A percentile compares a stretch with the other conserved stretches of the same genome.
Conservation (phyloP, 768 basidiomycete species). For the Naematelia encephala region DNA sequence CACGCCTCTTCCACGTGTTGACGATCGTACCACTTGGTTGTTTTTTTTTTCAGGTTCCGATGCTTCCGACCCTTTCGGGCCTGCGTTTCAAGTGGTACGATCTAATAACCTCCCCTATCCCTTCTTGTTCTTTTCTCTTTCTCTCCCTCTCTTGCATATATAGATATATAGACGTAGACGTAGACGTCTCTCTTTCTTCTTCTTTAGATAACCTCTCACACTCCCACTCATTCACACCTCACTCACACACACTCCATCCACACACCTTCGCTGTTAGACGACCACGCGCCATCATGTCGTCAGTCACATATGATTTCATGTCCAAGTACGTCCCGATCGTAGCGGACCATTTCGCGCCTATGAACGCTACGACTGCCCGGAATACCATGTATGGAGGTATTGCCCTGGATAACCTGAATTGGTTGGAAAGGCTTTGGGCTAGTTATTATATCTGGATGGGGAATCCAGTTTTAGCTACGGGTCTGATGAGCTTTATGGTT, state of each 20-base stretch:
- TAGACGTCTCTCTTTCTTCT: background rate
- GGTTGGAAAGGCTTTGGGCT: constrained; percentile 70
- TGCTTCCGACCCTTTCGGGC: constrained; percentile 2
- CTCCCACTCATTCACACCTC: background rate
- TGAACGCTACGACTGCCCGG: constrained; percentile 85
- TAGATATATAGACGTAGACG: too few relatives aligned
- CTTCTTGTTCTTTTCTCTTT: constrained; percentile 1
- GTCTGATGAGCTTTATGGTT: constrained; percentile 82
- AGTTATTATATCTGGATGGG: constrained; percentile 78
- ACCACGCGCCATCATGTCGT: constrained; percentile 17
- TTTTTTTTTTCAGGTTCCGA: background rate
- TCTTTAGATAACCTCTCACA: background rate
- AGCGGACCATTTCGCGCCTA: constrained; percentile 51
- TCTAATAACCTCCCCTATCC: background rate
- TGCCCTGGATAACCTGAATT: constrained; percentile 39
- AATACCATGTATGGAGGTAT: constrained; percentile 57
- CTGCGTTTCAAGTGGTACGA: background rate
- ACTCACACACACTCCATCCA: background rate
- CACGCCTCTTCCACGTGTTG: background rate
- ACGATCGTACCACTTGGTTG: background rate
- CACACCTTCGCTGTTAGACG: background rate
- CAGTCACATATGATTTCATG: constrained; percentile 31
- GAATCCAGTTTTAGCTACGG: constrained; percentile 88
- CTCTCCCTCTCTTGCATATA: background rate
- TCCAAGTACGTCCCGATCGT: constrained; percentile 43